Conservation (phyloP, 2,329 filamentous ascomycete species). For the Pseudocercospora cruenta region DNA sequence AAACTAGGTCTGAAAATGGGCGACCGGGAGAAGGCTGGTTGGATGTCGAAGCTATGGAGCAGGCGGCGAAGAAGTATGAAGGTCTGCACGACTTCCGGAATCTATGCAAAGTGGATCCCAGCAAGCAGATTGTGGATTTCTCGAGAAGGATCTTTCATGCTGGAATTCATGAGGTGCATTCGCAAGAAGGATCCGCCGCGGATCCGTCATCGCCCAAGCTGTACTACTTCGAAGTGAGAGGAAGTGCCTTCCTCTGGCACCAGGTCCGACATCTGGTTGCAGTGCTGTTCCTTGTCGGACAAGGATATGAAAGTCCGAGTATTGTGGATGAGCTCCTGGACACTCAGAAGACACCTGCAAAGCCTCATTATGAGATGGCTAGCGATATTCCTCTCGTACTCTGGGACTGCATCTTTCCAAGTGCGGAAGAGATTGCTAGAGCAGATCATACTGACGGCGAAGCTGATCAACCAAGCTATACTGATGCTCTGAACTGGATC, state of each 20-base stretch:
- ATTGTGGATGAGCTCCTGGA: constrained; percentile 78
- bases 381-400: constrained; percentile 87
- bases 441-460: constrained; percentile 42
- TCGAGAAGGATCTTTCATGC: constrained; percentile 77
- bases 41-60: constrained; percentile 82
- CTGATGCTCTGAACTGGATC: constrained; percentile 74
- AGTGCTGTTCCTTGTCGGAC: constrained; percentile 88
- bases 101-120: constrained; percentile 90
- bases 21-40: constrained; percentile 69
- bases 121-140: constrained; percentile 87
- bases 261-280: constrained; percentile 95
- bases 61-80: constrained; percentile 77
- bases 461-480: constrained; percentile 43
- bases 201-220: constrained; percentile 59
- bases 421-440: constrained; percentile 44
- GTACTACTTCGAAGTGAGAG: constrained; percentile 86
- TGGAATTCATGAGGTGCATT: constrained; percentile 70
- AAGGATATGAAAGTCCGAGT: constrained; percentile 77
- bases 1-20: constrained; percentile 29
- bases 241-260: constrained; percentile 95
- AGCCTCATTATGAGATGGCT: constrained; percentile 88
- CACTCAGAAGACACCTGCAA: constrained; percentile 68
- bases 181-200: constrained; percentile 11
- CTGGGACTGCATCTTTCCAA: constrained; percentile 92
- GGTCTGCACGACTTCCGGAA: constrained; percentile 94